Base-by-base conservation (phyloP, 495 filamentous ascomycete genomes). In the Barbatosphaeria neglecta region DNA sequence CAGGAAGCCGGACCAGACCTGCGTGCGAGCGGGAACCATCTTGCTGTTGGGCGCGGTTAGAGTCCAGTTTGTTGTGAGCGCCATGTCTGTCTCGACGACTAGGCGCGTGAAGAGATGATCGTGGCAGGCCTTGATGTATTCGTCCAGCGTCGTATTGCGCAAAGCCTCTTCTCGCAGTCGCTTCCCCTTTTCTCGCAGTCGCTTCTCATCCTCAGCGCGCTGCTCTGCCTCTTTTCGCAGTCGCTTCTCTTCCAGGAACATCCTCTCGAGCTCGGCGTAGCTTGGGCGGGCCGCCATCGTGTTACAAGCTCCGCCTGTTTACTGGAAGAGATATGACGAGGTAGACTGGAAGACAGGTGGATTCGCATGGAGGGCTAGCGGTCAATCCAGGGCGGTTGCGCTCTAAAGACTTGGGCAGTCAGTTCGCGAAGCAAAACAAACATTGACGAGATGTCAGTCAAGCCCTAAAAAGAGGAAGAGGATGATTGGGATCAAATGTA, bases 111-210 rank as follows among this genome's bases (percentile, higher is more conserved):
- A 70, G 33, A 69, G 49, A 19, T 65, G 48, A 43, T 57, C 46
- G 37, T 69, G 60, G 46, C 61, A 66, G 35, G 51, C 37, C 39
- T 41, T 49, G 33, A 70, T 50, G 50, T 66, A 57, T 46, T 67
- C 68, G 49, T 22, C 45, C 46, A 66, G 64, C 44, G 64, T 60
- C 28, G 65, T 68, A 19, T 4, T 15, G 7, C 31, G 56, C 37
- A 35, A 6, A 13, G 28, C 28, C 28, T 31, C 28, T 31, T 31
- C 28, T 6, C 41, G 59, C 17, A 22, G 51, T 11, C 24, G 31
- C 35, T 39, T 49, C 48, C 53, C 50, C n/a, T n/a, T n/a, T n/a
- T n/a, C n/a, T 6, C 41, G 59, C 17, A 22, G 51, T 11, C 24
- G 31, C 35, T 39, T 49, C 48, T 55, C 50, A n/a, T n/a, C n/a